Conservation (phyloP, 2,329 filamentous ascomycete species). For the Leptographium wingfieldii region DNA sequence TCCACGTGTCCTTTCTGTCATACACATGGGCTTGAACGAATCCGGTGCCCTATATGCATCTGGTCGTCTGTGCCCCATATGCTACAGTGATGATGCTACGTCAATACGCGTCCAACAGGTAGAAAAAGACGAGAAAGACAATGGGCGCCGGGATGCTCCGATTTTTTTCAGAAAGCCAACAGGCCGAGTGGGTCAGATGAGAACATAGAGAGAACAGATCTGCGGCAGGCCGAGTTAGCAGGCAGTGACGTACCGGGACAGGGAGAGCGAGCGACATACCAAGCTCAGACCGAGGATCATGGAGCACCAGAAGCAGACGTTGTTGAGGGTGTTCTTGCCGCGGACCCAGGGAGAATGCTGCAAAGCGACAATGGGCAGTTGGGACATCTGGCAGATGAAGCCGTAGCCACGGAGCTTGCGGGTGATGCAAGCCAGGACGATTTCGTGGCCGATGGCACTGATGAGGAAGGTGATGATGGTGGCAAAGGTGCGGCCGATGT, state of each 20-base stretch:
- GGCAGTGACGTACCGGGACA: not conserved
- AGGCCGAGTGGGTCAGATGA: conserved; percentile 22
- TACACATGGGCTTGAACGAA: not conserved
- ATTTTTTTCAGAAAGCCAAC: not conserved
- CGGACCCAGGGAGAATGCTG: conserved; percentile 70
- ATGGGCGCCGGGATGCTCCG: not conserved
- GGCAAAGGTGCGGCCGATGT: conserved; percentile 63
- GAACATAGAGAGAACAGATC: conserved; percentile 43
- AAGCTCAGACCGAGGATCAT: conserved; percentile 80
- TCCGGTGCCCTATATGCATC: not conserved
- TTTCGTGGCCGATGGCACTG: conserved; percentile 78
- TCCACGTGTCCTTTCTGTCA: not conserved
- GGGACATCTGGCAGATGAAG: conserved; percentile 89
- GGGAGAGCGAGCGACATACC: conserved; percentile 35
- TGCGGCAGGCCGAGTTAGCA: conserved; percentile 16
- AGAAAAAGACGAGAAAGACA: too few species aligned
- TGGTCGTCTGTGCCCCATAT: not conserved
- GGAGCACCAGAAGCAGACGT: conserved; percentile 79
- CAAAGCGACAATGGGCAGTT: conserved; percentile 87
- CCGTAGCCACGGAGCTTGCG: conserved; percentile 94
- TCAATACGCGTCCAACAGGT: too few species aligned
- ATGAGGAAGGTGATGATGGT: conserved; percentile 88
- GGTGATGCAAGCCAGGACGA: conserved; percentile 96
- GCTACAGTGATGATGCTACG: too few species aligned
- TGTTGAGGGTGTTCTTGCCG: conserved; percentile 67